These are phyloP conservation scores for Tulasnella sp. DNA, from an alignment of 768 basidiomycete genomes.

Conservation along the genomic window DNA sequence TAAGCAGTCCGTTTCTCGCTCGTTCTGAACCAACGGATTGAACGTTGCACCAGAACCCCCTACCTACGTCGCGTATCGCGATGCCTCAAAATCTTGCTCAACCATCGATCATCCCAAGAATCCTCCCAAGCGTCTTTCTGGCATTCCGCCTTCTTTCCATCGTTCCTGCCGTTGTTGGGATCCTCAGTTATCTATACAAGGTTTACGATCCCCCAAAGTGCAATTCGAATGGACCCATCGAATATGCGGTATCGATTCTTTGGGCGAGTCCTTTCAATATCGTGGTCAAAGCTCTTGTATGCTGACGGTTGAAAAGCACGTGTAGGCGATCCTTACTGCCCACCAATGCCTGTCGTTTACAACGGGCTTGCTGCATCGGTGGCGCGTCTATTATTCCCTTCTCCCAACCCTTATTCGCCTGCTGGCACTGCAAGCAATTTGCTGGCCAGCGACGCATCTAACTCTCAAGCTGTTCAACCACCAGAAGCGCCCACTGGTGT, in stretches of 20 bases:
- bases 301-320: not conserved
- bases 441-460: conserved; percentile 87
- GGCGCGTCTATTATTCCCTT: conserved; percentile 83
- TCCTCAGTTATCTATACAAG: conserved; percentile 48
- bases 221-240: conserved; percentile 30
- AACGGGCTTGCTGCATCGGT: conserved; percentile 77
- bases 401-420: conserved; percentile 82
- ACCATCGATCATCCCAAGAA: not conserved
- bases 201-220: conserved; percentile 30
- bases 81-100: not conserved
- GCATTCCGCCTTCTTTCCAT: conserved; percentile 17
- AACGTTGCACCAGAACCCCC: not conserved
- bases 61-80: conserved; percentile 14
- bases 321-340: conserved; percentile 71
- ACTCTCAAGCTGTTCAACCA: conserved; percentile 65
- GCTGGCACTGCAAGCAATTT: conserved; percentile 86
- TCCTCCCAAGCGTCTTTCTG: conserved; percentile 11
- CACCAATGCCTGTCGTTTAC: conserved; percentile 81
- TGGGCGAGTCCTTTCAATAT: conserved; percentile 42
- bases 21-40: not conserved
- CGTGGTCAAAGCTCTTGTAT: conserved; percentile 2
- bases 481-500: conserved; percentile 59
- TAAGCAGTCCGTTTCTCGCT: not conserved
- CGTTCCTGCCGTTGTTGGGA: conserved; percentile 34
- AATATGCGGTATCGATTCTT: conserved; percentile 53